These are phyloP conservation scores for Pseudogymnoascus destructans DNA, from an alignment of 2,329 filamentous ascomycete genomes.

Conservation along the genomic window DNA sequence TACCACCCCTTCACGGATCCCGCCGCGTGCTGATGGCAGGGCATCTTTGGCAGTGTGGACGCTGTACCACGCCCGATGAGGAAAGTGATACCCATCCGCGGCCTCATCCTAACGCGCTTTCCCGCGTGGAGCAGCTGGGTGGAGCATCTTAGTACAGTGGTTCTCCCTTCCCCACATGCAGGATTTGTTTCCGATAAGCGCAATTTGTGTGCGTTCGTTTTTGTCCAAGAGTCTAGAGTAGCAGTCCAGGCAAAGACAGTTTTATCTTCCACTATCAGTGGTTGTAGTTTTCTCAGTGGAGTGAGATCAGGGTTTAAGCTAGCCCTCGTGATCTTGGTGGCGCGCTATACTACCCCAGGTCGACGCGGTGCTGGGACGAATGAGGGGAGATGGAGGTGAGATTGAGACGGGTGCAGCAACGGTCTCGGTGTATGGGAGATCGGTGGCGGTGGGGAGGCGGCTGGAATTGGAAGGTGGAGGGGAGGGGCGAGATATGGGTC, in stretches of 20 bases:
- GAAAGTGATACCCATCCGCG: not conserved
- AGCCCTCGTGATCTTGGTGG: not conserved
- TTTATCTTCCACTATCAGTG: not conserved
- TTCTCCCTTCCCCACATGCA: not conserved
- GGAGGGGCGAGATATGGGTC: no score
- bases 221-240: no score
- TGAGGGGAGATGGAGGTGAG: not conserved
- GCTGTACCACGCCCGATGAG: not conserved
- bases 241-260: not conserved
- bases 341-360: not conserved
- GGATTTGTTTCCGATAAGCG: not conserved
- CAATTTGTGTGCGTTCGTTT: not conserved
- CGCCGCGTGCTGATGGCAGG: not conserved
- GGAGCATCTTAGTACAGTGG: not conserved
- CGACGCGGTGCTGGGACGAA: not conserved
- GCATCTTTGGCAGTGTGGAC: not conserved
- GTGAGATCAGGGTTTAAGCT: not conserved
- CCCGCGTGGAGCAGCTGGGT: not conserved
- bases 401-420: not conserved
- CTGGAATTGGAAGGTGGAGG: not conserved
- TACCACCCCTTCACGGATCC: not conserved
- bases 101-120: slow-evolving; percentile 1
- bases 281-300: not conserved
- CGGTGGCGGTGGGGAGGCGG: not conserved
- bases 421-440: not conserved